Evolutionary conservation across 2,329 filamentous ascomycete species (phyloP).

Genomic region (Xylariaceae sp.): DNA sequence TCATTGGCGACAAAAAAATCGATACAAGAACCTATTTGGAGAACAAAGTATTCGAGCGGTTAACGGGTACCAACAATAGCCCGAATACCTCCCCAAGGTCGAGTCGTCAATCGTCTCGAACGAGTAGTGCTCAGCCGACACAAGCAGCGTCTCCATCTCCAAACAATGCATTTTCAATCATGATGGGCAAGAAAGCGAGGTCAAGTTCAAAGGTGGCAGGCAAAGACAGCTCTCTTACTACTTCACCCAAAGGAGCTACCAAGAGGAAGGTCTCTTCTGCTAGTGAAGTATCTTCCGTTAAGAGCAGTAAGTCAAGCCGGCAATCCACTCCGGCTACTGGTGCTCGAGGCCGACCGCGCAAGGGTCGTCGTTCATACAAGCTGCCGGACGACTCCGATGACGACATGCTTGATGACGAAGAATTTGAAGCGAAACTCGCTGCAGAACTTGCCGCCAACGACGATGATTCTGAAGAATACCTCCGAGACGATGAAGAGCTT

Average conservation of each 20-base stretch:
- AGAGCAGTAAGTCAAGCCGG: constrained; percentile 75
- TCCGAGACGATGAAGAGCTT: constrained; percentile 60
- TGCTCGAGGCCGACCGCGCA: constrained; percentile 51
- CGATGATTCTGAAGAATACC: constrained; percentile 37
- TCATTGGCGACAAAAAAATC: constrained; percentile 57
- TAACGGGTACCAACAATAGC: constrained; percentile 56
- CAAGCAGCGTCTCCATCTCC: constrained; percentile 27
- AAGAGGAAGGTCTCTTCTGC: constrained; percentile 43
- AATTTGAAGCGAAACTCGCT: constrained; percentile 80
- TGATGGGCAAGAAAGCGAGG: constrained; percentile 52
- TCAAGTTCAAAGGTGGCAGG: constrained; percentile 28
- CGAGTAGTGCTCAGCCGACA: constrained; percentile 36
- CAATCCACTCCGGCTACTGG: constrained; percentile 70
- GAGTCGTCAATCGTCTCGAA: constrained; percentile 45
- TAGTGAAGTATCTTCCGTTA: constrained; percentile 48
- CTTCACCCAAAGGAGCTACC: constrained; percentile 25
- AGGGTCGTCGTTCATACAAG: constrained; percentile 51
- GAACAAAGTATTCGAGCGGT: constrained; percentile 70
- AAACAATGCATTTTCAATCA: constrained; percentile 53
- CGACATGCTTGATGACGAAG: constrained; percentile 73
- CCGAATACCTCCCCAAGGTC: constrained; percentile 39
- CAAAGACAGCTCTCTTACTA: constrained; percentile 12
- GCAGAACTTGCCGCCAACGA: constrained; percentile 56
- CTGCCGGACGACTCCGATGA: constrained; percentile 63
- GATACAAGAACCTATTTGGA: constrained; percentile 78